These are phyloP conservation scores for Kodamaea neixiangensis DNA, from an alignment of 805 yeast genomes.

Conservation along the genomic window DNA sequence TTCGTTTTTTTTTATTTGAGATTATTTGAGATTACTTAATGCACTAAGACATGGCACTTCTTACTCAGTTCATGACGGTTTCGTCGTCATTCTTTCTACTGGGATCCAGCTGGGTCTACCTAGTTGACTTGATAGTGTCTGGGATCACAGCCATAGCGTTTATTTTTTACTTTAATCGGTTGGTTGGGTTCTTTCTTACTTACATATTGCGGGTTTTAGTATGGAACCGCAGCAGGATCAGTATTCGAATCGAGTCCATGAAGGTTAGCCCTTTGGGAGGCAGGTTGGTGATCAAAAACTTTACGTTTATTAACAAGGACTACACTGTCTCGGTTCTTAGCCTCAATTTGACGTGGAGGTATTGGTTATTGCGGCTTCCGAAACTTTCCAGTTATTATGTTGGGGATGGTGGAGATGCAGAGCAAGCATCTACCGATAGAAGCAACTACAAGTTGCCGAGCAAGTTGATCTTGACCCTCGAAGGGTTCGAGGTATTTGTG, in stretches of 20 bases:
- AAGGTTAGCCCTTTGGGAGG: conserved; percentile 84
- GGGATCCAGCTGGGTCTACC: conserved; percentile 60
- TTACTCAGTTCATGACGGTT: conserved; percentile 28
- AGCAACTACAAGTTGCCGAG: conserved; percentile 53
- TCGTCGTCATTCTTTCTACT: conserved; percentile 21
- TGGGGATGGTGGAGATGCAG: conserved; percentile 15
- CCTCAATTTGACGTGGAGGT: conserved; percentile 84
- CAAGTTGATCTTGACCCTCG: conserved; percentile 56
- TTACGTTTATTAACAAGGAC: conserved; percentile 72
- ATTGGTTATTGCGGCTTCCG: conserved; percentile 65
- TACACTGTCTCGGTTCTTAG: conserved; percentile 69
- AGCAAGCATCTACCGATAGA: conserved; percentile 18
- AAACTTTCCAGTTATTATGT: conserved; percentile 39
- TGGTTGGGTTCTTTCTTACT: conserved; percentile 63
- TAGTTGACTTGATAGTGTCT: conserved; percentile 79
- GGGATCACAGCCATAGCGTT: conserved; percentile 61
- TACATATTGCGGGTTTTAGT: conserved; percentile 50
- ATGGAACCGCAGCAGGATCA: conserved; percentile 64
- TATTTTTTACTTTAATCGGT: conserved; percentile 75
- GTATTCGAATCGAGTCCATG: conserved; percentile 68
- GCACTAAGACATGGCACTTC: conserved; percentile 24
- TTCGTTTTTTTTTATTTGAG: neutral
- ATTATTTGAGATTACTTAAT: neutral
- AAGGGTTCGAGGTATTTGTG: conserved; percentile 81
- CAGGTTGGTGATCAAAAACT: conserved; percentile 71